Percentiles rank a stretch among this genome's conserved stretches.
Evolutionary conservation across 768 basidiomycete species (phyloP).

Genomic region (Mycena olivaceomarginata): DNA sequence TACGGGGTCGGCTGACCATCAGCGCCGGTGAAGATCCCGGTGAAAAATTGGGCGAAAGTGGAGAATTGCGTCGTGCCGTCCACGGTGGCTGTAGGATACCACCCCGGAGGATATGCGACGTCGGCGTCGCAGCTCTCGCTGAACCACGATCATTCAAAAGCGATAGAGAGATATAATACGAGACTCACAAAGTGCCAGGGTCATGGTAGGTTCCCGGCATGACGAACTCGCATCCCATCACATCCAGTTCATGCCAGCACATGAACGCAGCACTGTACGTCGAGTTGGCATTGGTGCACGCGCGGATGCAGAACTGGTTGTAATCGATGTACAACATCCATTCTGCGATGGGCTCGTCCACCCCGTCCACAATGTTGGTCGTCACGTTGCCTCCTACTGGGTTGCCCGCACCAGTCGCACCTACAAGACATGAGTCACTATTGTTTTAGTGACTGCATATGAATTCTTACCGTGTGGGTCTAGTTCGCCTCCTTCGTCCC

Average conservation of each 20-base stretch:
- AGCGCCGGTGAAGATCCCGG: conserved; percentile 56
- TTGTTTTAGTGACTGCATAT: not conserved
- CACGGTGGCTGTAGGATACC: conserved; percentile 64
- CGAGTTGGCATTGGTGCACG: conserved; percentile 64
- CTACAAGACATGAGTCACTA: not conserved
- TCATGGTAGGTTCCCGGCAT: conserved; percentile 68
- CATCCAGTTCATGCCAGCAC: conserved; percentile 29
- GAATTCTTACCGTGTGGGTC: conserved; percentile 58
- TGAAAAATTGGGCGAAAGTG: conserved; percentile 66
- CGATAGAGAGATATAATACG: not conserved
- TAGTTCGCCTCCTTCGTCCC: conserved; percentile 66
- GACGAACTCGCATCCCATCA: conserved; percentile 62
- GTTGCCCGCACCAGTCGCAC: conserved; percentile 62
- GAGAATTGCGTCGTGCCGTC: conserved; percentile 62
- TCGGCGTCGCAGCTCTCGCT: conserved; percentile 67
- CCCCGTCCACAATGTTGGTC: conserved; percentile 59
- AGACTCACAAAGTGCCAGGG: conserved; percentile 63
- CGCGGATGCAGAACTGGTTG: conserved; percentile 63
- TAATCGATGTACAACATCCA: conserved; percentile 66
- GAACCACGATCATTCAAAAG: not conserved
- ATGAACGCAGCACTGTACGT: conserved; percentile 25
- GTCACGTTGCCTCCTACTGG: conserved; percentile 69
- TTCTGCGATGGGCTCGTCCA: conserved; percentile 60
- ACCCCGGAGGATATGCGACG: conserved; percentile 67
- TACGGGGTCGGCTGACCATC: conserved; percentile 47